Base-by-base conservation (phyloP, 495 filamentous ascomycete genomes). In the Thermochaetoides thermophila region DNA sequence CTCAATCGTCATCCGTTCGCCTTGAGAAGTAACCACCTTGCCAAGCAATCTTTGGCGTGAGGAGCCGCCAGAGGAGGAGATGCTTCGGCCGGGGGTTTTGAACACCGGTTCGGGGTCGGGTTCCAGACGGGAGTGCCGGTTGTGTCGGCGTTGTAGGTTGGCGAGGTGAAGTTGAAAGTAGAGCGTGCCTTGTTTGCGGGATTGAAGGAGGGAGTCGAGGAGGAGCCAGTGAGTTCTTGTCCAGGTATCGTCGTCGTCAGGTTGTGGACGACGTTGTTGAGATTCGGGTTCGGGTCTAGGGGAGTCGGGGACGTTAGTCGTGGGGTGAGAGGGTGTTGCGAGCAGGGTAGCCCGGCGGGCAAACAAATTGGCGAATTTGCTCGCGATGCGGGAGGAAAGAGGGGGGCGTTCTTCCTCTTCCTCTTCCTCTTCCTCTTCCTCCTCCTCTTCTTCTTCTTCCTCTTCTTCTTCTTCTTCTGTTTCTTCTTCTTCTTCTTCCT, bases 171-270 rank as follows among this genome's bases (percentile, higher is more conserved):
- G 51, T 34, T 48, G 40, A 37, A 59, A 52, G 1, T 38, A 44
- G 13, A 43, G 32, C 5, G 44, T 27, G 10, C 57, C 50, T 19
- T 39, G 28, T 27, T 17, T 37, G 41, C 25, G 52, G 37, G 28
- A 52, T 29, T 54, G 40, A 0, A 63, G 46, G 14, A 63, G 45
- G 30, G 57, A 40, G 37, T 60, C 54, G 8, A 64, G 49, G 16
- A 52, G 49, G 1, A 46, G 17, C 61, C 61, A 66, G 45, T 66
- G 61, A 13, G 45, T 22, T 20, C 48, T 48, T 11, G 60, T 43
- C 63, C 63, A 66, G 1, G 40, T 23, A 5, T n/a, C n/a, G n/a
- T n/a, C n/a, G n/a, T n/a, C n/a, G 46, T 56, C 11, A 44, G 45
- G 7, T 59, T 60, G n/a, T 57, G 46, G 7, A 20, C 20, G 3